Percentiles rank a stretch among this genome's conserved stretches.
These are phyloP conservation scores for Salvia rosmarinus DNA, from an alignment of 257 asterid genomes.

Conservation along the genomic window DNA sequence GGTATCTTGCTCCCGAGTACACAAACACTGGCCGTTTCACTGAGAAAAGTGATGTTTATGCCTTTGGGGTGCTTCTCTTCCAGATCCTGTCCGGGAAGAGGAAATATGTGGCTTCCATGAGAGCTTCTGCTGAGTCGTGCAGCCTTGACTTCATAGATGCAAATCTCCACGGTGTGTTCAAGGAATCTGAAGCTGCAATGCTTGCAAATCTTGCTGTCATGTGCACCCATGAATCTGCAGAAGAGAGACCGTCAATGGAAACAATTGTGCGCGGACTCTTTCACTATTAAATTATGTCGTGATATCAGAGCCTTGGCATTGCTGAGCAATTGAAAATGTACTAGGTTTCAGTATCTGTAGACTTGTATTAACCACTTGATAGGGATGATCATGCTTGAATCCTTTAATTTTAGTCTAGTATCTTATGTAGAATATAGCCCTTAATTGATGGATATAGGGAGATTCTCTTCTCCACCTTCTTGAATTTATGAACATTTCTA, in stretches of 20 bases:
- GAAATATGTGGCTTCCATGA: conserved; percentile 49
- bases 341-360: conserved; percentile 36
- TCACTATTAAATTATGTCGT: conserved; percentile 28
- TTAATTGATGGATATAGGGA: conserved; percentile 28
- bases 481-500: conserved; percentile 23
- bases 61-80: conserved; percentile 82
- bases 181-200: conserved; percentile 56
- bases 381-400: conserved; percentile 28
- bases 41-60: conserved; percentile 81
- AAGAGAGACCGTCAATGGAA: conserved; percentile 76
- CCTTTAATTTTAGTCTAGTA: conserved; percentile 34
- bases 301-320: conserved; percentile 15
- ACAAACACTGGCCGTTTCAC: conserved; percentile 84
- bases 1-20: conserved; percentile 94
- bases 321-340: conserved; percentile 4
- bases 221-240: conserved; percentile 72
- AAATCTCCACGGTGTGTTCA: conserved; percentile 58
- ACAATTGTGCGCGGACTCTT: conserved; percentile 48
- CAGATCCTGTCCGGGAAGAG: conserved; percentile 83
- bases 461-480: conserved; percentile 34
- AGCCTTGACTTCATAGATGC: conserved; percentile 62
- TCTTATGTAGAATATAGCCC: conserved; percentile 18
- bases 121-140: conserved; percentile 59
- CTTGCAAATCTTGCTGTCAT: conserved; percentile 59
- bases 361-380: conserved; percentile 41